Conservation (phyloP, 345 rosid species). For the Eucalyptus tenuipes region DNA sequence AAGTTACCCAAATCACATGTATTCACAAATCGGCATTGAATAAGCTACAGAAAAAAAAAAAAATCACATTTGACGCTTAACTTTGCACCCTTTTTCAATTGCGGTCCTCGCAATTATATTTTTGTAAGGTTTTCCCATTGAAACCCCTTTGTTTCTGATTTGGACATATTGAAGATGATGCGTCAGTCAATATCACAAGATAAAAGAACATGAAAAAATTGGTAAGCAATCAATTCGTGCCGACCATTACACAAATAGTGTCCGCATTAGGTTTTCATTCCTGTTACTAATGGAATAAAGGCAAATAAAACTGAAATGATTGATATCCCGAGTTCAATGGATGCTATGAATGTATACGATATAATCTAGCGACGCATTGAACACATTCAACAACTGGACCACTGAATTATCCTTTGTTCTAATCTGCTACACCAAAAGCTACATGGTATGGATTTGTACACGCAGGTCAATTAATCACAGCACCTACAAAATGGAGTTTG, state of each 20-base stretch:
- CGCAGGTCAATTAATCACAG: neutral
- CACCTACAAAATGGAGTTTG: neutral
- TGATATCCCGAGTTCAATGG: rapidly evolving
- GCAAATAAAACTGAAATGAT: neutral
- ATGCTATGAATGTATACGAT: neutral
- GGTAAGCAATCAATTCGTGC: neutral
- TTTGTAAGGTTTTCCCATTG: neutral
- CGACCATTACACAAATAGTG: neutral
- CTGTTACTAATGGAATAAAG: neutral
- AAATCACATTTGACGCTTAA: neutral
- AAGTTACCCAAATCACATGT: neutral
- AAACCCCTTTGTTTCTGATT: neutral
- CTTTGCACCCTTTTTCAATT: neutral
- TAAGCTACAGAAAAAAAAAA: neutral
- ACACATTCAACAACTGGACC: neutral
- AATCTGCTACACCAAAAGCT: neutral
- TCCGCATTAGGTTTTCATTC: neutral
- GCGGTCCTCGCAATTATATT: neutral
- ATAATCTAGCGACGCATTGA: rapidly evolving
- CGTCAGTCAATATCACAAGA: too few relatives aligned
- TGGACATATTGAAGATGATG: neutral
- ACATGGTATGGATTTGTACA: neutral
- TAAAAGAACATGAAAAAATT: neutral
- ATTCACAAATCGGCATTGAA: neutral
- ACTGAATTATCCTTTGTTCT: neutral